Percentiles rank a stretch among this genome's conserved stretches.
Evolutionary conservation across 176 grass and related monocot genomes (phyloP).

Genomic region (Hordeum vulgare): MorexV3_pseudomolecules_assembly NC_058519.1:563684777-563685276

Average conservation of each 20-base stretch:
- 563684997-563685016: too few species aligned
- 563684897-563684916: too few species aligned
- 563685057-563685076: slow-evolving; percentile 73
- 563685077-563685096: slow-evolving; percentile 82
- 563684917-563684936: too few species aligned
- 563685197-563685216: slow-evolving; percentile 79
- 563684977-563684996: too few species aligned
- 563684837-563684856: too few species aligned
- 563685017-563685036: slow-evolving; percentile 1
- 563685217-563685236: slow-evolving; percentile 88
- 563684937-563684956: too few species aligned
- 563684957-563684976: too few species aligned
- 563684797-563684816: too few species aligned
- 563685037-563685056: slow-evolving; percentile 34
- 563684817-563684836: too few species aligned
- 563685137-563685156: slow-evolving; percentile 58
- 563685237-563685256: slow-evolving; percentile 62
- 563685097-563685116: slow-evolving; percentile 58
- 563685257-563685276: slow-evolving; percentile 62
- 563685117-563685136: slow-evolving; percentile 26
- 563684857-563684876: too few species aligned
- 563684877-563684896: too few species aligned
- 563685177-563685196: slow-evolving; percentile 84
- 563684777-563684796: too few species aligned
- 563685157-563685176: slow-evolving; percentile 86